Base-by-base conservation (phyloP, 2,329 filamentous ascomycete genomes). In the Cercospora janseana region DNA sequence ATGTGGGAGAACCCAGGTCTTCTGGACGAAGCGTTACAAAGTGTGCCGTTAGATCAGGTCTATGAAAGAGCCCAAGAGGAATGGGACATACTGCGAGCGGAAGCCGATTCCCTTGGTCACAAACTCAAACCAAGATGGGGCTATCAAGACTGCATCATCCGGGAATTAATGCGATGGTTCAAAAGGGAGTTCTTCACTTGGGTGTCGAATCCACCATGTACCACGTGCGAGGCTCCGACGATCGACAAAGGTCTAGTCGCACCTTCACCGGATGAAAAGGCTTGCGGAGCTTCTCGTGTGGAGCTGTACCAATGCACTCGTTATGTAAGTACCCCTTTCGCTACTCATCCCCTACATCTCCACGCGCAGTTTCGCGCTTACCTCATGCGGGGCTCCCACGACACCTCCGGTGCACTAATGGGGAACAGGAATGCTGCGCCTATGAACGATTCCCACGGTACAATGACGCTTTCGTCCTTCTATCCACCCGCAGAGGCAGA, bases 1-100 rank as follows among this genome's bases (percentile, higher is more conserved):
- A 93, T 92, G 68, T 98, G 95, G 74, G 93, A 98, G 70, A 97
- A 98, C 69, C 91, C 93, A 0, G 93, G 92, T 24, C 75, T 97
- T 9, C 75, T 98, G 46, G 93, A 98, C 67, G 92, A 97, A 69
- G 92, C 92, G 3, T 75, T 98, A 15, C 82, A 87, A 55, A 82
- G 83, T 26, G 88, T 98, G 38, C 92, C 92, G 0, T 75, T 97
- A 24, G 88, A 96, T 66, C 82, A 88, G 60, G 88, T 98, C 60
- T 97, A 97, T 70, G 80, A 85, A 58, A 90, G 96, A 67, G 93
- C 93, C 45, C 90, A 97, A 68, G 92, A 97, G 69, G 91, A 97
- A 71, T 83, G 81, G 58, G 89, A 96, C 68, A 84, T 96, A 24
- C 76, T 95, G 60, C 82, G 87, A 65, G 92, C 89, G 24, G 84